phyloP scores from a whole-genome alignment of 805 yeast genomes.

The Candida stauntonica region DNA sequence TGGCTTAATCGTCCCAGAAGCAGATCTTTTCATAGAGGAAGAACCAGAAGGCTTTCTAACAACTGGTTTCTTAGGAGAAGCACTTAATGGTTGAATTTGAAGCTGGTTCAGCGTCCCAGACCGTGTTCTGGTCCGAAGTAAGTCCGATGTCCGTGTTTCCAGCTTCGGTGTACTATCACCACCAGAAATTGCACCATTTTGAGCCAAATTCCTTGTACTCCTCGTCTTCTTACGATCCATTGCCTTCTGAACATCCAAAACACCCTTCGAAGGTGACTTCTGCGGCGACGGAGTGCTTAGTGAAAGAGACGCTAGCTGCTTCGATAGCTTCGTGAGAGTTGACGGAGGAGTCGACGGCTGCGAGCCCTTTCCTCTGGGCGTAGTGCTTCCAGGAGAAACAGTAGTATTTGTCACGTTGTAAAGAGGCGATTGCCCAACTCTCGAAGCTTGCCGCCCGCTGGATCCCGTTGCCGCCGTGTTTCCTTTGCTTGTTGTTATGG shows the following conservation, averaged over 20 bases:
- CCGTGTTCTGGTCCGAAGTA: constrained; percentile 4
- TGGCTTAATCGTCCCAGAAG: constrained; percentile 2
- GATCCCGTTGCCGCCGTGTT: not conserved
- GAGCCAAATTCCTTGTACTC: not conserved
- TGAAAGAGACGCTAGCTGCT: not conserved
- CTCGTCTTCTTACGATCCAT: constrained; percentile 6
- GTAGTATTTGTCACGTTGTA: constrained; percentile 5
- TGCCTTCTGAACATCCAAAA: constrained; percentile 1
- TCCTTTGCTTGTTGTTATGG: not conserved
- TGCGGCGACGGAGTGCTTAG: not conserved
- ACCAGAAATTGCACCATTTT: not conserved
- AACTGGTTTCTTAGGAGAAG: constrained; percentile 4
- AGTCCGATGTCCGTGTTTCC: constrained; percentile 8
- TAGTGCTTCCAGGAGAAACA: constrained; percentile 1
- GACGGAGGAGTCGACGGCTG: not conserved
- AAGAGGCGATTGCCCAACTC: constrained; percentile 12
- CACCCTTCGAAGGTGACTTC: not conserved
- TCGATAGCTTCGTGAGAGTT: not conserved
- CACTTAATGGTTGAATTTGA: constrained; percentile 1
- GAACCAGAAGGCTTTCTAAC: constrained; percentile 7
- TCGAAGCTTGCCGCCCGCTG: not conserved
- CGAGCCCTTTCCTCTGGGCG: not conserved
- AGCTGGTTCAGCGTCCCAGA: not conserved
- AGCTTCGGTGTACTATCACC: not conserved
- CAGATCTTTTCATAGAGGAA: constrained; percentile 13